A percentile compares a stretch with the other conserved stretches of the same genome.
phyloP scores from a whole-genome alignment of 306 rosid genomes.

The Cucurbita moschata region DNA sequence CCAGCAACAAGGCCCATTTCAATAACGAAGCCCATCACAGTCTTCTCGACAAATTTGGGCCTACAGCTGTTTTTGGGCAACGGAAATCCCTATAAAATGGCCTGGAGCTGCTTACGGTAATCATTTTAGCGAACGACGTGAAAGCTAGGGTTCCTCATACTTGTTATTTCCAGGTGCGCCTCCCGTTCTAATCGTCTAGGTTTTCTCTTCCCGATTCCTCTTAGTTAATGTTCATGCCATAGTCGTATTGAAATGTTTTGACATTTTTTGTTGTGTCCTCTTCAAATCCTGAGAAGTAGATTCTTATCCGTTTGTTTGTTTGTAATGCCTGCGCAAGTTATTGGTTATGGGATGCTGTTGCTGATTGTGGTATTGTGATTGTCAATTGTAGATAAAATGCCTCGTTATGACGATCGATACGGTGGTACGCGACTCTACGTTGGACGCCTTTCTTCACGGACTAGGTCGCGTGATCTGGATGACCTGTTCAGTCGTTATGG shows the following conservation, averaged over 20 bases:
- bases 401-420: slow-evolving; percentile 32
- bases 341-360: not conserved
- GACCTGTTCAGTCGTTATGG: slow-evolving; percentile 32
- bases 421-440: slow-evolving; percentile 40
- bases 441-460: slow-evolving; percentile 33
- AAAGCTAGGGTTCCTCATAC: slow-evolving; percentile 23
- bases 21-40: not conserved
- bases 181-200: slow-evolving; percentile 6
- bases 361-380: not conserved
- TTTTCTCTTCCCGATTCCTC: not conserved
- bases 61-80: not conserved
- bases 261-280: not conserved
- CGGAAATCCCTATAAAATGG: not conserved
- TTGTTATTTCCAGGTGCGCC: slow-evolving; percentile 18
- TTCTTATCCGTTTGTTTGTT: not conserved
- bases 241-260: too few species aligned
- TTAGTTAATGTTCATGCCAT: not conserved
- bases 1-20: not conserved
- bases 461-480: slow-evolving; percentile 38
- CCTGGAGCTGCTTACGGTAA: not conserved
- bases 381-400: slow-evolving; percentile 21
- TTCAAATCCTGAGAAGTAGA: not conserved
- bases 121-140: not conserved
- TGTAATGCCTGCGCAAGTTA: not conserved
- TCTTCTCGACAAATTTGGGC: not conserved